These are phyloP conservation scores for Fusarium temperatum DNA, from an alignment of 2,329 filamentous ascomycete species.

Conservation along the genomic window DNA sequence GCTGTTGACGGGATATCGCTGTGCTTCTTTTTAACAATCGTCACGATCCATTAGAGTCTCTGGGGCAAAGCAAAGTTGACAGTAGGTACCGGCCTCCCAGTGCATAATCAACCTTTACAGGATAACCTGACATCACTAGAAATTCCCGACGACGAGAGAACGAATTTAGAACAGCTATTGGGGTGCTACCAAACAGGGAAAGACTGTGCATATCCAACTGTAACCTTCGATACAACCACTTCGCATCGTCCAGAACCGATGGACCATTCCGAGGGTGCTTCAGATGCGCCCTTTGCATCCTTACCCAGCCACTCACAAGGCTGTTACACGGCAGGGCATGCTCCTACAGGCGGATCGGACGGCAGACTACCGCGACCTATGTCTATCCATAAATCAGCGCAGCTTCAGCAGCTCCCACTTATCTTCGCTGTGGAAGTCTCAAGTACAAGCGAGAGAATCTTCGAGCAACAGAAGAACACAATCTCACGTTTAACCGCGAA, in stretches of 20 bases:
- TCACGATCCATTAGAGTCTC: no score
- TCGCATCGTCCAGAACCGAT: not conserved
- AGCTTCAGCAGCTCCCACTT: not conserved
- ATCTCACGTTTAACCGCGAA: not conserved
- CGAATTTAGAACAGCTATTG: not conserved
- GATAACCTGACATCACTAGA: not conserved
- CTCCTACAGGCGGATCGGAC: not conserved
- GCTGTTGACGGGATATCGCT: not conserved
- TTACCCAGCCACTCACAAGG: not conserved
- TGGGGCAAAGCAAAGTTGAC: not conserved
- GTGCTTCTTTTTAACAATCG: not conserved
- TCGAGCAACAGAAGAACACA: not conserved
- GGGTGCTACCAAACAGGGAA: not conserved
- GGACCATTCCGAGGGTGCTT: no score
- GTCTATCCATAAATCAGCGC: not conserved
- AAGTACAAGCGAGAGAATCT: not conserved
- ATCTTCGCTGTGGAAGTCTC: not conserved
- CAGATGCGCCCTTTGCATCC: not conserved
- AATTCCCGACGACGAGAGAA: no score
- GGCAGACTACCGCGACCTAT: not conserved
- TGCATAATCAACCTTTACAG: no score
- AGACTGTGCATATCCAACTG: no score
- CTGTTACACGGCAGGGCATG: no score
- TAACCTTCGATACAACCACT: not conserved
- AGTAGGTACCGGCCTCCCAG: not conserved